These are phyloP conservation scores for Phoma herbarum DNA, from an alignment of 2,329 filamentous ascomycete genomes.

Conservation along the genomic window DNA sequence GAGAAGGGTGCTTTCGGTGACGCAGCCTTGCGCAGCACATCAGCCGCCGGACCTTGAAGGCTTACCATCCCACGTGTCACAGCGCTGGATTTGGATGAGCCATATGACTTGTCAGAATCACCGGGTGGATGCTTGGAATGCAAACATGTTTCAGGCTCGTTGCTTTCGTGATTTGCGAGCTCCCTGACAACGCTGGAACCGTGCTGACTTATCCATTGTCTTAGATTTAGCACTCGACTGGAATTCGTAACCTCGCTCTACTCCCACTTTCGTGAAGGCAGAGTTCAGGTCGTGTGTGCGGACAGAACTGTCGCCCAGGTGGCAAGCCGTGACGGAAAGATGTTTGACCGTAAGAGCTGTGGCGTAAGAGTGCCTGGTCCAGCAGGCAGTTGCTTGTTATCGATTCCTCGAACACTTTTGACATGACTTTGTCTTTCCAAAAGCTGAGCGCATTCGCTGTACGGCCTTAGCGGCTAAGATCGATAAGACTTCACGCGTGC, in stretches of 20 bases:
- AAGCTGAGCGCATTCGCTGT: neutral
- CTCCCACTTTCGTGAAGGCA: neutral
- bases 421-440: neutral
- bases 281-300: neutral
- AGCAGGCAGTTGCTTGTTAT: neutral
- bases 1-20: slow-evolving; percentile 7
- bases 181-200: slow-evolving; percentile 14
- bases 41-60: slow-evolving; percentile 27
- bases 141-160: slow-evolving; percentile 41
- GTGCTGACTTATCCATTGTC: slow-evolving; percentile 6
- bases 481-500: slow-evolving; percentile 19
- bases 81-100: slow-evolving; percentile 30
- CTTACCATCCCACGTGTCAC: slow-evolving; percentile 49
- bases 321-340: neutral
- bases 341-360: neutral
- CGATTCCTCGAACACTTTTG: neutral
- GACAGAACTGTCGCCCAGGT: neutral
- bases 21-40: slow-evolving; percentile 13
- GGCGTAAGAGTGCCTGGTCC: neutral
- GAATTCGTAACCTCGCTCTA: neutral
- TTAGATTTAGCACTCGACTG: neutral
- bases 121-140: slow-evolving; percentile 40
- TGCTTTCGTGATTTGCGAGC: slow-evolving; percentile 21
- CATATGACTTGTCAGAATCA: slow-evolving; percentile 42
- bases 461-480: slow-evolving; percentile 1